Base-by-base conservation (phyloP, 2,329 filamentous ascomycete genomes). In the Remersonia thermophila region DNA sequence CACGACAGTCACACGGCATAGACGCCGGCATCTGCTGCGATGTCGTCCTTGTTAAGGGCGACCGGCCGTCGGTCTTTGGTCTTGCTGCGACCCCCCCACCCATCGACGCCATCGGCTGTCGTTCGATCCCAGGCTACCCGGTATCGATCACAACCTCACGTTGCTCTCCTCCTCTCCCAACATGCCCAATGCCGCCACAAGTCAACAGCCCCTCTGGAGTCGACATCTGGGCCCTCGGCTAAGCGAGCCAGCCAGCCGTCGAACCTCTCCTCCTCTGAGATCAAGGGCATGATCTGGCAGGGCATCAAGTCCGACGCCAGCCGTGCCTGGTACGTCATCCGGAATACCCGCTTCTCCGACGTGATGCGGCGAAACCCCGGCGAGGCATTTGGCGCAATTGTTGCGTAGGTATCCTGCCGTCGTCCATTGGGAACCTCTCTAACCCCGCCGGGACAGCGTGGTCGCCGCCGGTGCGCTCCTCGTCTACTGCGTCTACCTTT, bases 301-400 rank as follows among this genome's bases (percentile, higher is more conserved):
- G 28, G 27, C 26, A 35, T 43, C 34, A 39, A 31, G 20, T 9
- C 31, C 33, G 43, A 45, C 31, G 30, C 39, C 11, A 41, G 51
- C 30, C 30, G 38, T 9, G 33, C 41, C 7, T 41, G 41, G 37
- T 31, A 41, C 13, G 32, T 38, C n/a, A 56, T 65, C 32, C 53
- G 55, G 10, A 57, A 59, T 13, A 52, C 57, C 28, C 60, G 49
- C 16, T 47, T 66, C 27, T 55, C 52, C 23, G 51, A 40, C 2
- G 48, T 65, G 3, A 65, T 57, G 40, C 55, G 54, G 4, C 54
- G 62, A 37, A 66, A 58, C 40, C 65, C 65, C 2, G 60, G 60
- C 23, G 64, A 66, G 45, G 53, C 64, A 8, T 50, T 63, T 0
- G 35, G 65, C 15, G 63, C 61, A 1, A 42, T 67, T n/a, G 37